These are phyloP conservation scores for Trametopsis cervina DNA, from an alignment of 768 basidiomycete genomes.

Conservation along the genomic window DNA sequence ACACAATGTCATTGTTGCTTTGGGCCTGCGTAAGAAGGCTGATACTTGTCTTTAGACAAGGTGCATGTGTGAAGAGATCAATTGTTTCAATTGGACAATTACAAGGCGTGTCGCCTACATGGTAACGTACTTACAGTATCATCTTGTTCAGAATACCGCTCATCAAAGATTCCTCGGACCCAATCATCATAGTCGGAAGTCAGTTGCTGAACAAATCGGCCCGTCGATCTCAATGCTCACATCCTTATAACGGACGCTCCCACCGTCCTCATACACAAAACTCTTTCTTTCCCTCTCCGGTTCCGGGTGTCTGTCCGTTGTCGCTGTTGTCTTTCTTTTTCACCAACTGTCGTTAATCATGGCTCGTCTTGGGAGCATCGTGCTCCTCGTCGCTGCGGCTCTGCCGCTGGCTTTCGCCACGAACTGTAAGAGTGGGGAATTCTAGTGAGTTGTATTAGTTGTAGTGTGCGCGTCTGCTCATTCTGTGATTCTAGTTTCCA, in stretches of 20 bases:
- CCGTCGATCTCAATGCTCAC: not conserved
- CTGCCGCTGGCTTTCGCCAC: conserved; percentile 27
- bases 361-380: conserved; percentile 28
- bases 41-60: too few species aligned
- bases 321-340: conserved; percentile 25
- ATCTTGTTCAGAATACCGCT: not conserved
- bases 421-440: conserved; percentile 23
- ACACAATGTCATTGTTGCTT: too few species aligned
- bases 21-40: too few species aligned
- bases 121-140: not conserved
- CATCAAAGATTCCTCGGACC: not conserved
- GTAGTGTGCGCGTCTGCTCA: too few species aligned
- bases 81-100: not conserved
- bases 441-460: conserved; percentile 16
- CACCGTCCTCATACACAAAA: too few species aligned
- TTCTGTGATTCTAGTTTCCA: conserved; percentile 6
- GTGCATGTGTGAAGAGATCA: not conserved
- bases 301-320: conserved; percentile 8
- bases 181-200: not conserved
- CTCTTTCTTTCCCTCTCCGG: not conserved
- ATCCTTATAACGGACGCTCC: too few species aligned
- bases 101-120: too few species aligned
- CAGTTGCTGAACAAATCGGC: not conserved
- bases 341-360: conserved; percentile 25
- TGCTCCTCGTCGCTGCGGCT: conserved; percentile 29